A percentile compares a stretch with the other conserved stretches of the same genome.
Conservation (phyloP, 2,329 filamentous ascomycete species). For the Aspergillus oerlinghausenensis region DNA sequence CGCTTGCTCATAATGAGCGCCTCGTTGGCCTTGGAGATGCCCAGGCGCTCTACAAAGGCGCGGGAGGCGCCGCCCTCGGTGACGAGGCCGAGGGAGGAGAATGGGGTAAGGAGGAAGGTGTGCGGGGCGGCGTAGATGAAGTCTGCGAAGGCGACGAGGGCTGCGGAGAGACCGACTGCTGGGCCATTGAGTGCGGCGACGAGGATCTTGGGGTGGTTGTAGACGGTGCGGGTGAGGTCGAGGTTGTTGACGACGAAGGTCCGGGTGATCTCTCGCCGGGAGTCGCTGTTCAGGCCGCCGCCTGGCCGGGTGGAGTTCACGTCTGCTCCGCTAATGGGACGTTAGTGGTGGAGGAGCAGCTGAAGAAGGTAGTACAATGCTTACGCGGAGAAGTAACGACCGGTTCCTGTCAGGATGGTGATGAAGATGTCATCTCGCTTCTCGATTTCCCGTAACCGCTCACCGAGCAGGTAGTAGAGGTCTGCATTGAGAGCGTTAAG, state of each 20-base stretch:
- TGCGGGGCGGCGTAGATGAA: slow-evolving; percentile 85
- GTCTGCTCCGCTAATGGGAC: slow-evolving; percentile 65
- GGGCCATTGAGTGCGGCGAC: slow-evolving; percentile 89
- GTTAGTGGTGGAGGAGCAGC: neutral
- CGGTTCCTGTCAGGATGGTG: slow-evolving; percentile 78
- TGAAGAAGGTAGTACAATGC: slow-evolving; percentile 20
- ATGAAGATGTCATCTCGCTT: slow-evolving; percentile 73
- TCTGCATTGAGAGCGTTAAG: slow-evolving; percentile 73
- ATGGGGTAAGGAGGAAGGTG: slow-evolving; percentile 84
- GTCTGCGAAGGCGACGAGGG: slow-evolving; percentile 76
- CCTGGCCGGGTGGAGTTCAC: slow-evolving; percentile 55
- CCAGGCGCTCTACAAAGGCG: slow-evolving; percentile 75
- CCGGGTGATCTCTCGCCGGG: slow-evolving; percentile 58
- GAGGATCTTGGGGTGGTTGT: slow-evolving; percentile 90
- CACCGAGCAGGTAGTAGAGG: slow-evolving; percentile 73
- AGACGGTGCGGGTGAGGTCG: slow-evolving; percentile 84
- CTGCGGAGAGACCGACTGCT: slow-evolving; percentile 80
- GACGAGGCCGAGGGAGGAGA: slow-evolving; percentile 83
- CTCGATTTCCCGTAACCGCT: slow-evolving; percentile 71
- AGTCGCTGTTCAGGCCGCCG: slow-evolving; percentile 36
- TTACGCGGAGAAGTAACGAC: slow-evolving; percentile 82
- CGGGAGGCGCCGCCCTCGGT: slow-evolving; percentile 78
- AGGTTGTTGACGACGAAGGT: slow-evolving; percentile 81
- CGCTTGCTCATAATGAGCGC: slow-evolving; percentile 85
- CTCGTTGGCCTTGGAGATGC: slow-evolving; percentile 80